Conservation (phyloP, 805 yeast species). For the Cyberlindnera suaveolens region DNA sequence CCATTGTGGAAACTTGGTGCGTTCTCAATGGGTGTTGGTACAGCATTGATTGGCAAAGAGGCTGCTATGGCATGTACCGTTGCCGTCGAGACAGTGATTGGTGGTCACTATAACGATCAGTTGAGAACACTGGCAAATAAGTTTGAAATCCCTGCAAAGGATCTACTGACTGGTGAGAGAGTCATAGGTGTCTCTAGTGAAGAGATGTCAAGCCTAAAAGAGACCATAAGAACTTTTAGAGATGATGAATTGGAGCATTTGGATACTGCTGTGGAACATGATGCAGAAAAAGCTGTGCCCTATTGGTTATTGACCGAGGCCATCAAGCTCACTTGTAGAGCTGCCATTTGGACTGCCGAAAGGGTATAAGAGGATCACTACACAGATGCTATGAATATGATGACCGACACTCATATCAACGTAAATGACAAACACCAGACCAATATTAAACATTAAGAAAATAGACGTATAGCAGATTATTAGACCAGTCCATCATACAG, state of each 20-base stretch:
- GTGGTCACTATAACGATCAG: slow-evolving; percentile 91
- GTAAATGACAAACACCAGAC: not conserved
- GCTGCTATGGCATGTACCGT: slow-evolving; percentile 99
- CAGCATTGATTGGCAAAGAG: slow-evolving; percentile 83
- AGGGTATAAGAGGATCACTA: slow-evolving; percentile 41
- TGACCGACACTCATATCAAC: no score
- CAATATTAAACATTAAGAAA: not conserved
- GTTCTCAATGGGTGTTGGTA: slow-evolving; percentile 73
- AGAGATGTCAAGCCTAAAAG: slow-evolving; percentile 53
- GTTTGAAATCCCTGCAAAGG: slow-evolving; percentile 40
- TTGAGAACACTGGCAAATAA: slow-evolving; percentile 68
- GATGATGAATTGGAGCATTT: slow-evolving; percentile 95
- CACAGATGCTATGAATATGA: not conserved
- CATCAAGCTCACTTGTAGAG: slow-evolving; percentile 74
- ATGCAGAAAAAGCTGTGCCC: slow-evolving; percentile 90
- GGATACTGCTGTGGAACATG: slow-evolving; percentile 88
- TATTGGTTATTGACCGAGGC: slow-evolving; percentile 84
- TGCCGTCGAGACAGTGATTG: slow-evolving; percentile 97
- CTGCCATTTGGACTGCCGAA: slow-evolving; percentile 92
- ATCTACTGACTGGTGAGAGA: slow-evolving; percentile 22
- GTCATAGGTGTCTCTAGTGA: slow-evolving; percentile 32
- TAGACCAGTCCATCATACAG: slow-evolving; percentile 76
- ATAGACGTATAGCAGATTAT: not conserved
- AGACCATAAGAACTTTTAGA: slow-evolving; percentile 67
- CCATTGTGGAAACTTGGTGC: slow-evolving; percentile 96